Evolutionary conservation across 305 asterid species (phyloP).

Genomic region (Fraxinus floribunda): DNA sequence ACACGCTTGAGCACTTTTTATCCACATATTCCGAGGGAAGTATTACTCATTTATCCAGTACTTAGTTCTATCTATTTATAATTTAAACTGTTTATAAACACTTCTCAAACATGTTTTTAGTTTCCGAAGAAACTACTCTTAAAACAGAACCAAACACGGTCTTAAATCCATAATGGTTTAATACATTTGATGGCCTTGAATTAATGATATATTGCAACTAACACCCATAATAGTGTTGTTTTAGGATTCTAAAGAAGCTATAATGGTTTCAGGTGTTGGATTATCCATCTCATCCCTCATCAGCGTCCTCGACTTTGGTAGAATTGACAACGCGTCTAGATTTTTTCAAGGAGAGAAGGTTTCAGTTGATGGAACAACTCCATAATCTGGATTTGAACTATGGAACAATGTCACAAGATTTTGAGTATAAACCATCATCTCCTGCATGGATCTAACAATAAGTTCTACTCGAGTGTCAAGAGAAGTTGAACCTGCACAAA

Average conservation of each 20-base stretch:
- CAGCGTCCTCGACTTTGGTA: constrained; percentile 74
- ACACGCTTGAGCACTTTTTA: not conserved
- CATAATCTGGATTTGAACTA: constrained; percentile 76
- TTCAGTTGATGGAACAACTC: constrained; percentile 95
- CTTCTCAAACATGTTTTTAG: not conserved
- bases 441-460: constrained; percentile 73
- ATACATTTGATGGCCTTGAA: not conserved
- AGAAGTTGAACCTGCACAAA: not conserved
- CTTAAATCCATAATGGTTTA: not conserved
- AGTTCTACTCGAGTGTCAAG: constrained; percentile 19
- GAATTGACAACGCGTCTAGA: constrained; percentile 88
- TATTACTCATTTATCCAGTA: not conserved
- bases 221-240: not conserved
- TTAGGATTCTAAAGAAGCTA: not conserved
- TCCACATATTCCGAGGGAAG: not conserved
- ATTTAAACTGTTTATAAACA: not conserved
- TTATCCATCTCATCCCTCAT: constrained; percentile 53
- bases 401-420: constrained; percentile 56
- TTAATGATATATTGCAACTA: not conserved
- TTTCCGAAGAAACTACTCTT: not conserved
- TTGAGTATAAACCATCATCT: constrained; percentile 66
- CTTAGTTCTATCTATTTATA: not conserved
- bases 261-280: constrained; percentile 46
- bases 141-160: not conserved
- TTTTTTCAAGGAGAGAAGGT: constrained; percentile 91